These are phyloP conservation scores for Thinopyrum elongatum DNA, from an alignment of 176 grass and related monocot species.

Conservation along the genomic window DNA sequence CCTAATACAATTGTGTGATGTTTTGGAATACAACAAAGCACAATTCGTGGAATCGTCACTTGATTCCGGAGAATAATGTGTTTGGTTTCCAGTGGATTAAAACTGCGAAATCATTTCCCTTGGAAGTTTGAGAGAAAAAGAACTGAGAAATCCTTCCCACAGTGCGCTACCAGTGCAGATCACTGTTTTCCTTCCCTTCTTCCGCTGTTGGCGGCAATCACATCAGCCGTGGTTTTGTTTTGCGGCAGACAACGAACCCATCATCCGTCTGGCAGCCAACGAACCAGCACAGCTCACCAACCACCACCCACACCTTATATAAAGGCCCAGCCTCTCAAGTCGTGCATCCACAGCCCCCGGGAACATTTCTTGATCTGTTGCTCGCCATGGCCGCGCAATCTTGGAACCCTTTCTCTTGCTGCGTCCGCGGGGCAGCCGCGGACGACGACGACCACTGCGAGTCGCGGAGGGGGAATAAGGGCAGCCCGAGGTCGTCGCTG, in stretches of 20 bases:
- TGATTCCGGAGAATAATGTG: too few relatives aligned
- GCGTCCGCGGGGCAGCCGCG: slow-evolving; percentile 3
- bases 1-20: too few relatives aligned
- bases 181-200: too few relatives aligned
- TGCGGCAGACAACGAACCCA: background rate
- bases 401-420: slow-evolving; percentile 39
- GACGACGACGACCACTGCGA: background rate
- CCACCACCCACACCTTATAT: slow-evolving; percentile 19
- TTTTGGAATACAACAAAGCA: too few relatives aligned
- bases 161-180: too few relatives aligned
- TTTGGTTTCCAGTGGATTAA: too few relatives aligned
- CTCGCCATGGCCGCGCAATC: slow-evolving; percentile 8
- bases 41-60: too few relatives aligned
- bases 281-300: too few relatives aligned
- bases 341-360: background rate
- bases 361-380: background rate
- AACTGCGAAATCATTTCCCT: too few relatives aligned
- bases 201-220: slow-evolving; percentile 34
- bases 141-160: too few relatives aligned
- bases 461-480: slow-evolving; percentile 4
- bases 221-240: slow-evolving; percentile 29
- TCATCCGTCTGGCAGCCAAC: slow-evolving; percentile 3
- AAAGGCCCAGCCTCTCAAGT: slow-evolving; percentile 8
- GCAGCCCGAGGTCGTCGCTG: slow-evolving; percentile 40
- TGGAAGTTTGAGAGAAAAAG: too few relatives aligned